A percentile compares a stretch with the other conserved stretches of the same genome.
phyloP scores from a whole-genome alignment of 2,329 filamentous ascomycete genomes.

The Botrytis galanthina region DNA sequence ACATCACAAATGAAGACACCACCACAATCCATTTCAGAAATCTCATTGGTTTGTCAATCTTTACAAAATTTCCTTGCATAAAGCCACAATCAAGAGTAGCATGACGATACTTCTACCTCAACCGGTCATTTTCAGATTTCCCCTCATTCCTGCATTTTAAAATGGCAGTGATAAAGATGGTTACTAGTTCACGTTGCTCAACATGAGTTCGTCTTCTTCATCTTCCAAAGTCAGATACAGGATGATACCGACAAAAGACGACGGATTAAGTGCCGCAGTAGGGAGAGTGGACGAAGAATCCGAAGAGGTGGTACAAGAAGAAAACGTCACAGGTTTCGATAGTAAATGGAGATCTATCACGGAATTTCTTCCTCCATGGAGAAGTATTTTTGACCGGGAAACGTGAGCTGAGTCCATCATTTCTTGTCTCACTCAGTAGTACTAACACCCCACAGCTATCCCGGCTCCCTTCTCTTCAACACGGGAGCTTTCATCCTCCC shows the following conservation, averaged over 20 bases:
- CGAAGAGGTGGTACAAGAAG: not conserved
- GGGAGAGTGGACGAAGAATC: not conserved
- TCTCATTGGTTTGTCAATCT: not conserved
- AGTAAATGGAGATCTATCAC: not conserved
- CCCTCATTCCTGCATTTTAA: not conserved
- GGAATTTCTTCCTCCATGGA: not conserved
- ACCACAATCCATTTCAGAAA: not conserved
- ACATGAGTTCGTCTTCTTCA: not conserved
- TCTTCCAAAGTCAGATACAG: not conserved
- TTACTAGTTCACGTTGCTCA: not conserved
- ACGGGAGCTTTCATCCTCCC: constrained; percentile 60
- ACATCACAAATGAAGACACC: not conserved
- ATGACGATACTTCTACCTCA: not conserved
- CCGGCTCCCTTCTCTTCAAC: constrained; percentile 62
- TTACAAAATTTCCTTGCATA: not conserved
- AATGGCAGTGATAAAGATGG: not conserved
- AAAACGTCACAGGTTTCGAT: not conserved
- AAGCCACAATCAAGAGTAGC: not conserved
- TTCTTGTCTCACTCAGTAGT: not conserved
- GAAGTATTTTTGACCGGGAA: not conserved
- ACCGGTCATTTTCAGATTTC: not conserved
- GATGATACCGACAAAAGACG: constrained; percentile 6
- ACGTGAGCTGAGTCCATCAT: not conserved
- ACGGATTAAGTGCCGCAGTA: not conserved
- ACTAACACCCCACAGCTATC: constrained; percentile 44